Conservation (phyloP, 108 stramenopile species). For the Pseudonitzschia multiseries region DNA sequence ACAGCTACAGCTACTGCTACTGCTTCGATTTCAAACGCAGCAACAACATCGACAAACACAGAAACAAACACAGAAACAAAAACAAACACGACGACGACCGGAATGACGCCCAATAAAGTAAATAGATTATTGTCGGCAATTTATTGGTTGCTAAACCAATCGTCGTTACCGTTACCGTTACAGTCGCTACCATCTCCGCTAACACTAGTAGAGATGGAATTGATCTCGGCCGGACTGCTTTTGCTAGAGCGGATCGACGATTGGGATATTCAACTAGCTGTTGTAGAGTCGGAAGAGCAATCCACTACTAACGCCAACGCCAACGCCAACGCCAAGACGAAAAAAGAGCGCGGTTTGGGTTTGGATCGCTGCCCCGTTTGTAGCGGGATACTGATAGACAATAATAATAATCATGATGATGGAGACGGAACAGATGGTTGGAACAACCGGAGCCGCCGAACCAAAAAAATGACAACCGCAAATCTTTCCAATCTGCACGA, state of each 20-base stretch:
- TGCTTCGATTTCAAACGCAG: neutral
- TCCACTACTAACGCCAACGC: too few relatives aligned
- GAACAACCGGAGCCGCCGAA: neutral
- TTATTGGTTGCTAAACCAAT: constrained; percentile 13
- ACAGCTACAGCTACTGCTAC: too few relatives aligned
- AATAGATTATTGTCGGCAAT: constrained; percentile 10
- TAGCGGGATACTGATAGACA: neutral
- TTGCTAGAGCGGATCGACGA: constrained; percentile 3
- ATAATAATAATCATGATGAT: too few relatives aligned
- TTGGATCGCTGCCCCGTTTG: neutral
- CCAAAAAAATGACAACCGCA: constrained; percentile 1
- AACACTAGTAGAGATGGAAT: neutral
- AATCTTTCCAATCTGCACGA: constrained; percentile 13
- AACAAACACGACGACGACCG: neutral
- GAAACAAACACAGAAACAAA: neutral
- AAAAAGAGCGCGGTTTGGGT: neutral
- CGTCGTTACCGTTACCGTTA: too few relatives aligned
- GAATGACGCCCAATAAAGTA: constrained; percentile 2
- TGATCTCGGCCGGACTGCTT: constrained; percentile 6
- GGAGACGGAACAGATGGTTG: neutral
- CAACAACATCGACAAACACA: neutral
- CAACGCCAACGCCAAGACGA: neutral
- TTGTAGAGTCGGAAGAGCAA: neutral
- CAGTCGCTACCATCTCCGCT: neutral
- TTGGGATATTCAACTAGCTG: neutral